These are phyloP conservation scores for Parasarocladium wereldwijsianum DNA, from an alignment of 2,329 filamentous ascomycete genomes.

Conservation along the genomic window DNA sequence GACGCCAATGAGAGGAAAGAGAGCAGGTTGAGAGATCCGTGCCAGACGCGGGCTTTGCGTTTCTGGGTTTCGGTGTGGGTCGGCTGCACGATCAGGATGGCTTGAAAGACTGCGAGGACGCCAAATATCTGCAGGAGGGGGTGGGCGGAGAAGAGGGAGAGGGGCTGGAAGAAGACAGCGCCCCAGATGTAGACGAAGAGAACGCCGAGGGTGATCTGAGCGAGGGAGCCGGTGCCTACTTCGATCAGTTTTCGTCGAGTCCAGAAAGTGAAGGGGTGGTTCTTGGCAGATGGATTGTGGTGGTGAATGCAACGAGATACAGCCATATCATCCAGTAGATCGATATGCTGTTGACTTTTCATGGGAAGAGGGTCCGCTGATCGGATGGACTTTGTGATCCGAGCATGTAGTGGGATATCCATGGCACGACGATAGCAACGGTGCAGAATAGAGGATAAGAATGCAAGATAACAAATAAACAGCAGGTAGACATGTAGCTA, in stretches of 20 bases:
- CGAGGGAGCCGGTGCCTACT: constrained; percentile 64
- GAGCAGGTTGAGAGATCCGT: constrained; percentile 56
- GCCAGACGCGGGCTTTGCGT: constrained; percentile 38
- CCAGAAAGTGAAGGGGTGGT: background rate
- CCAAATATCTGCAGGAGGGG: constrained; percentile 58
- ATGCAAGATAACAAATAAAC: no score
- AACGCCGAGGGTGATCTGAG: constrained; percentile 65
- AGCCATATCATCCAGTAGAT: constrained; percentile 3
- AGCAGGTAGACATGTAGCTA: no score
- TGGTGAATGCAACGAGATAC: constrained; percentile 3
- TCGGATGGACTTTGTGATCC: no score
- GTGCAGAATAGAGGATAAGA: no score
- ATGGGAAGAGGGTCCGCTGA: no score
- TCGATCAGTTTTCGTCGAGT: background rate
- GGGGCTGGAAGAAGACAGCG: constrained; percentile 50
- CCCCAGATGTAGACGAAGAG: constrained; percentile 67
- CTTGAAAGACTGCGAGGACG: constrained; percentile 62
- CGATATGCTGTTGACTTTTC: no score
- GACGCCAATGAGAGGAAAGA: constrained; percentile 46
- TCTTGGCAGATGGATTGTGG: background rate
- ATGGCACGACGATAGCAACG: no score
- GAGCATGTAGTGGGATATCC: no score
- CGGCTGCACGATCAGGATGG: constrained; percentile 74
- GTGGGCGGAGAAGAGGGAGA: constrained; percentile 80
- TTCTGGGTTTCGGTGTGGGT: constrained; percentile 70